Conservation (phyloP, 371 early-diverging fungal genomes). For the Lichtheimia hyalospora region DNA sequence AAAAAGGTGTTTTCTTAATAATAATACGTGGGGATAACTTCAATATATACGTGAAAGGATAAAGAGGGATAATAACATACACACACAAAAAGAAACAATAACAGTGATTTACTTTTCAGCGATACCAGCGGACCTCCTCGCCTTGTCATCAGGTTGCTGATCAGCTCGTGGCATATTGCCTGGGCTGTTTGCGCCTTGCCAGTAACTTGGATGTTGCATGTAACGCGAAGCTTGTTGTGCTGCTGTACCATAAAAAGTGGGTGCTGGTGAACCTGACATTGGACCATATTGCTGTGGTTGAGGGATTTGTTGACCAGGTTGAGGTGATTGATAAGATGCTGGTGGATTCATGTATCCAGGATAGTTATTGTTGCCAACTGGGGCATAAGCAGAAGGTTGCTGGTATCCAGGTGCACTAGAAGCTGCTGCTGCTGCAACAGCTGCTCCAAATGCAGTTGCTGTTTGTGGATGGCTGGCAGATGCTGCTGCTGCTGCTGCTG, state of each 20-base stretch:
- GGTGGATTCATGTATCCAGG: constrained; percentile 23
- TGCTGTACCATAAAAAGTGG: constrained; percentile 34
- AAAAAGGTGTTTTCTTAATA: not conserved
- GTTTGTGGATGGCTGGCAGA: constrained; percentile 7
- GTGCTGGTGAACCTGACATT: constrained; percentile 19
- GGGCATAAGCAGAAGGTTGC: constrained; percentile 14
- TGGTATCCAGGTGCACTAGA: constrained; percentile 12
- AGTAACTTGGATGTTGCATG: constrained; percentile 36
- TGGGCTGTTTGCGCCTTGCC: constrained; percentile 18
- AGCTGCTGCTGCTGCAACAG: constrained; percentile 8
- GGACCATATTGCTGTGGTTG: constrained; percentile 34
- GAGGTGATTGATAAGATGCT: constrained; percentile 11
- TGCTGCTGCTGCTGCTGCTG: constrained; percentile 8
- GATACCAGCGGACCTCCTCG: constrained; percentile 13
- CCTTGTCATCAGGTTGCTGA: constrained; percentile 25
- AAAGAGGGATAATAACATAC: constrained; percentile 4
- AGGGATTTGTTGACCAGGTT: constrained; percentile 15
- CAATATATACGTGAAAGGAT: constrained; percentile 11
- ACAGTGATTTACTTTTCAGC: not conserved
- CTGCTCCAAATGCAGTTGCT: constrained; percentile 4
- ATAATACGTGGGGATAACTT: not conserved
- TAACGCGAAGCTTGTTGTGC: constrained; percentile 30
- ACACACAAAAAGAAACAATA: constrained; percentile 6
- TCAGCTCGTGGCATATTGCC: constrained; percentile 17
- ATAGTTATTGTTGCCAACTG: constrained; percentile 18